Evolutionary conservation across 371 early-diverging fungal species (phyloP).

Genomic region (Sporodiniella umbellata): DNA sequence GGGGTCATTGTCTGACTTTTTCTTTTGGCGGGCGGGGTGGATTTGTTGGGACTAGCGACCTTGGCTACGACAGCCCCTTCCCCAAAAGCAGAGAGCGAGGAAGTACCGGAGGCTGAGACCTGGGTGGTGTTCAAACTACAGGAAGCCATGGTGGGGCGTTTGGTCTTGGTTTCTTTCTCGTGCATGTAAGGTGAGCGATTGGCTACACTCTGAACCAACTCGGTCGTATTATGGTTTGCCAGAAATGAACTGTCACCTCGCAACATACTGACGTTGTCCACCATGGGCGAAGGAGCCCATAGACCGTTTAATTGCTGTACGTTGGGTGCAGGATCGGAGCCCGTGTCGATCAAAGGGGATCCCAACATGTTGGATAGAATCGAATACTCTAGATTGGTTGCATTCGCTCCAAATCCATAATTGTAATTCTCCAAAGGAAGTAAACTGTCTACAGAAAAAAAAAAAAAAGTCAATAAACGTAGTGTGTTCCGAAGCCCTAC

Average conservation of each 20-base stretch:
- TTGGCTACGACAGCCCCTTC: conserved; percentile 45
- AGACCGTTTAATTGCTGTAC: not conserved
- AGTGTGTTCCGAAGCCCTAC: not conserved
- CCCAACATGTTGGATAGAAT: conserved; percentile 82
- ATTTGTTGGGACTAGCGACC: conserved; percentile 30
- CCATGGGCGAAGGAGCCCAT: conserved; percentile 1
- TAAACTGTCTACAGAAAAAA: not conserved
- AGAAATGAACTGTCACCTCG: conserved; percentile 4
- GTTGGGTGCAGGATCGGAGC: not conserved
- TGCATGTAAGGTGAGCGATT: too few relatives aligned
- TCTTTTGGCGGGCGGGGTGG: conserved; percentile 12
- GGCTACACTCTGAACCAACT: too few relatives aligned
- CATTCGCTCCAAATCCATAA: conserved; percentile 79
- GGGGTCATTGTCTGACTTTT: conserved; percentile 37
- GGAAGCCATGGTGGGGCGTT: too few relatives aligned
- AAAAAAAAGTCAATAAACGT: too few relatives aligned
- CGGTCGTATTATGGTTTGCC: conserved; percentile 5
- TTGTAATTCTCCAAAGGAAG: conserved; percentile 20
- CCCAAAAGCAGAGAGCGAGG: conserved; percentile 35
- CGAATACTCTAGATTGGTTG: conserved; percentile 86
- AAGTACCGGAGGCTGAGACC: conserved; percentile 32
- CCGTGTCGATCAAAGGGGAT: conserved; percentile 22
- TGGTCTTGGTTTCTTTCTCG: too few relatives aligned
- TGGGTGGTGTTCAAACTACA: conserved; percentile 27
- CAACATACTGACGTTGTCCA: conserved; percentile 2